phyloP scores from a whole-genome alignment of 2,329 filamentous ascomycete species.

The Botrytis fragariae region DNA sequence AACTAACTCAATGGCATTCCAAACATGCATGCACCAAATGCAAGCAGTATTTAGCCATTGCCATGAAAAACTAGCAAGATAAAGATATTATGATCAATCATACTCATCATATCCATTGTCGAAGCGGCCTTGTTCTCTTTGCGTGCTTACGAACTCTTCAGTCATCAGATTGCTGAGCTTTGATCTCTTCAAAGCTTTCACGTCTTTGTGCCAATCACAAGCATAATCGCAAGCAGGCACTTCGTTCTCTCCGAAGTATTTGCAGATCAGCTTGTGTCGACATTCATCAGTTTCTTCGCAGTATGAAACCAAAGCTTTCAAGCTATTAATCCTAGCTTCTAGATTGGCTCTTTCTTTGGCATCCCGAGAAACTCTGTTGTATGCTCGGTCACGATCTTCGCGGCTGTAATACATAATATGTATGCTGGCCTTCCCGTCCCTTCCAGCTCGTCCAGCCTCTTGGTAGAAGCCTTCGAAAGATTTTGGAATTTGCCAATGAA shows the following conservation, averaged over 20 bases:
- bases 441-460: conserved; percentile 86
- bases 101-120: conserved; percentile 54
- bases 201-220: conserved; percentile 76
- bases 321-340: conserved; percentile 57
- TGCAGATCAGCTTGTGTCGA: conserved; percentile 70
- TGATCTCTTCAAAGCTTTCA: conserved; percentile 53
- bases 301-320: conserved; percentile 70
- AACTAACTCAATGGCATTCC: not conserved
- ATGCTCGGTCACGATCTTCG: conserved; percentile 77
- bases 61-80: not conserved
- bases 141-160: conserved; percentile 63
- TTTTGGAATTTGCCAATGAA: conserved; percentile 91
- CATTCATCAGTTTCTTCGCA: conserved; percentile 75
- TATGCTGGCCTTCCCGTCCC: conserved; percentile 81
- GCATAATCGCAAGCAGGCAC: conserved; percentile 66
- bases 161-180: conserved; percentile 56
- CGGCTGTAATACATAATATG: conserved; percentile 91
- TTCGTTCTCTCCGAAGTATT: conserved; percentile 70
- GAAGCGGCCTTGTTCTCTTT: conserved; percentile 57
- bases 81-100: conserved; percentile 29
- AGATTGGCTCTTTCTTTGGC: conserved; percentile 45
- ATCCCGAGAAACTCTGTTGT: conserved; percentile 51
- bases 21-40: not conserved
- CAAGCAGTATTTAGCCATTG: not conserved
- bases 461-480: conserved; percentile 97